These are phyloP conservation scores for Penicillium sp. DNA, from an alignment of 2,329 filamentous ascomycete genomes.

Conservation along the genomic window DNA sequence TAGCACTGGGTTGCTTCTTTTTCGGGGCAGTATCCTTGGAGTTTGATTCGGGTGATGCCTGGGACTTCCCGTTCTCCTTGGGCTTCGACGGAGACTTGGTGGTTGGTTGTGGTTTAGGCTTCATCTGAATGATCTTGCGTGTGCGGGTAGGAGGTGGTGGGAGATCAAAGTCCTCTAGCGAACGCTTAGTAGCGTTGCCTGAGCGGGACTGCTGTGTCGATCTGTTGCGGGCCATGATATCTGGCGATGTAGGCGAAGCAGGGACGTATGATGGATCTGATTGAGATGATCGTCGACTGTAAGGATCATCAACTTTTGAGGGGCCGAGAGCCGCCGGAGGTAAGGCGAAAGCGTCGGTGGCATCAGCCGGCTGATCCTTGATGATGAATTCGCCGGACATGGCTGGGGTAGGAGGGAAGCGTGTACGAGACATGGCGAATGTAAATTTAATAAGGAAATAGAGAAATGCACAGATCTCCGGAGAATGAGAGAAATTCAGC, in stretches of 20 bases:
- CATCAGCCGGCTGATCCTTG: slow-evolving; percentile 36
- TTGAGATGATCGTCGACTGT: slow-evolving; percentile 30
- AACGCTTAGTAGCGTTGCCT: slow-evolving; percentile 40
- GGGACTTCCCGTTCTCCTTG: slow-evolving; percentile 27
- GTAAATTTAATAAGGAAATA: neutral
- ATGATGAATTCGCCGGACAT: slow-evolving; percentile 41
- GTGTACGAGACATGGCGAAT: slow-evolving; percentile 32
- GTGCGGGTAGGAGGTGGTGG: slow-evolving; percentile 90
- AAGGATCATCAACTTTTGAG: slow-evolving; percentile 18
- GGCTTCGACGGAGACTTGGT: slow-evolving; percentile 42
- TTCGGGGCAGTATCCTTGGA: slow-evolving; percentile 50
- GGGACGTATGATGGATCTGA: slow-evolving; percentile 33
- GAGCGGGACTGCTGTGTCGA: slow-evolving; percentile 25
- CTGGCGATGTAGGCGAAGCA: slow-evolving; percentile 36
- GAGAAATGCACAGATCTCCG: slow-evolving; percentile 1
- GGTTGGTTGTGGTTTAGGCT: slow-evolving; percentile 56
- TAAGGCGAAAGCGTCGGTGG: slow-evolving; percentile 36
- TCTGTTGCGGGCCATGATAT: slow-evolving; percentile 24
- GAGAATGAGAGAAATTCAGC: neutral
- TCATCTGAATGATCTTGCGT: slow-evolving; percentile 98
- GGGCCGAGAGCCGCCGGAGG: slow-evolving; percentile 37
- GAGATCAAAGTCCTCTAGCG: slow-evolving; percentile 64
- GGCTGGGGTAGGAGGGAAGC: slow-evolving; percentile 38
- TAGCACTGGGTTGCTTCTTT: slow-evolving; percentile 73
- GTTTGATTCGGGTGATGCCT: slow-evolving; percentile 23